These are phyloP conservation scores for Hypoxylon fragiforme DNA, from an alignment of 495 filamentous ascomycete species.

Conservation along the genomic window DNA sequence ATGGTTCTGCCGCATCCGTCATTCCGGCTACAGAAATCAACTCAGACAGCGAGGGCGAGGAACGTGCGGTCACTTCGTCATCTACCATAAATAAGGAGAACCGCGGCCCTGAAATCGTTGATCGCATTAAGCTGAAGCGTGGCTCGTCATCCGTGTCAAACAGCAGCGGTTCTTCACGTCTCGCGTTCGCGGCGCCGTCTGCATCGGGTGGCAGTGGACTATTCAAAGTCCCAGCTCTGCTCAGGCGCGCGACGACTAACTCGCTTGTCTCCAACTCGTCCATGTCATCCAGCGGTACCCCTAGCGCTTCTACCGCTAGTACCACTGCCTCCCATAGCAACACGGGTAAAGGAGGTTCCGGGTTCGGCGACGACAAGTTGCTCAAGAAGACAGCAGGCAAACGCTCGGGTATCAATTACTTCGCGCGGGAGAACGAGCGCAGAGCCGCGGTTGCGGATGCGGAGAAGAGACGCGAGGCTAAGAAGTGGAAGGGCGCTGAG, in stretches of 20 bases:
- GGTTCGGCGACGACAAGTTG: slow-evolving; percentile 46
- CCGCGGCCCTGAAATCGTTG: slow-evolving; percentile 61
- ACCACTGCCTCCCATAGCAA: slow-evolving; percentile 44
- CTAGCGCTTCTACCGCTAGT: slow-evolving; percentile 41
- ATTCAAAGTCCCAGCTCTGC: slow-evolving; percentile 77
- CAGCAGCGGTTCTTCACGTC: slow-evolving; percentile 38
- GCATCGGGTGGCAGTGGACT: slow-evolving; percentile 40
- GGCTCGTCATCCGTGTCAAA: slow-evolving; percentile 48
- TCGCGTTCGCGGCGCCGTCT: slow-evolving; percentile 64
- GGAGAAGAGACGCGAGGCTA: slow-evolving; percentile 66
- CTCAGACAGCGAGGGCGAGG: slow-evolving; percentile 47
- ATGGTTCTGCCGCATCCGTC: slow-evolving; percentile 49
- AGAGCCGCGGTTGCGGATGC: slow-evolving; percentile 59
- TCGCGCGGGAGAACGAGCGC: slow-evolving; percentile 73
- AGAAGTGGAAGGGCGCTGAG: slow-evolving; percentile 66
- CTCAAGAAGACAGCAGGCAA: slow-evolving; percentile 71
- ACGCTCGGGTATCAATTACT: slow-evolving; percentile 71
- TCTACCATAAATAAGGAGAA: slow-evolving; percentile 47
- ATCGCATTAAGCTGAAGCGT: slow-evolving; percentile 80
- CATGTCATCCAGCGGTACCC: slow-evolving; percentile 36
- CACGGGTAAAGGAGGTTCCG: slow-evolving; percentile 34
- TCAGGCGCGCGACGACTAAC: slow-evolving; percentile 75
- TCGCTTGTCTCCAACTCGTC: slow-evolving; percentile 46
- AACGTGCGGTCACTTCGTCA: slow-evolving; percentile 27
- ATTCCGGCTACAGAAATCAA: slow-evolving; percentile 49